Base-by-base conservation (phyloP, 768 basidiomycete species). In the Naganishia kalamii region DNA sequence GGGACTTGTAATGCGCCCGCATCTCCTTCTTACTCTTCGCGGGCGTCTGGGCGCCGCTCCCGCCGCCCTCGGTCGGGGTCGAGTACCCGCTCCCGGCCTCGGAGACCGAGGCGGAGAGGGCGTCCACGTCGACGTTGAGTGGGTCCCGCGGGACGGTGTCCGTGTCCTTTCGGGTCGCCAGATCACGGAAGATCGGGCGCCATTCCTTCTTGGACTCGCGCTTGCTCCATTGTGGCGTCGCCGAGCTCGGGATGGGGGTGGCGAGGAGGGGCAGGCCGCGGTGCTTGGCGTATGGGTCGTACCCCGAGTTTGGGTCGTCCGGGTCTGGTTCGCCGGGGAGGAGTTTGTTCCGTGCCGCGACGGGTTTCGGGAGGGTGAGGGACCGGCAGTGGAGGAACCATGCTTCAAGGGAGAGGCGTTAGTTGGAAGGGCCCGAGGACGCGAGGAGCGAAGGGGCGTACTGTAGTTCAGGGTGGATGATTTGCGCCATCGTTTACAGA, bases 371-470 rank as follows among this genome's bases (percentile, higher is more conserved):
- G 69, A 96, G 90, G 70, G 88, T 86, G 67, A 92, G 89, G 69
- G 87, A 89, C 62, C 92, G 82, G 75, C 90, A 92, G 69, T 89
- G 87, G 69, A 89, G 88, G 80, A 93, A 96, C 92, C 92, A 96
- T 11, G 94, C 92, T 96, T 47, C 44, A 25, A 32, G 32, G 30
- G 41, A 46, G 48, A 21, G 21, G n/a, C 11, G 62, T 30, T 15
- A 27, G 47, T 21, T n/a, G 44, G 29, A 30, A 40, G 25, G 12
- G 25, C 11, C 21, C 23, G 54, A 25, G 13, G 5, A 19, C 21
- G 21, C 25, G 15, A 37, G 33, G 50, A 47, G 41, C 1, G 1
- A 15, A 43, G n/a, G n/a, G 67, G 74, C 82, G 62, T 66, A 89
- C 92, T 87, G 74, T 94, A 93, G 78, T 96, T 96, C 66, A 94